Percentiles rank a stretch among this genome's conserved stretches.
Conservation (phyloP, 192 early-diverging fungal species). For the Piromyces finnis region DNA sequence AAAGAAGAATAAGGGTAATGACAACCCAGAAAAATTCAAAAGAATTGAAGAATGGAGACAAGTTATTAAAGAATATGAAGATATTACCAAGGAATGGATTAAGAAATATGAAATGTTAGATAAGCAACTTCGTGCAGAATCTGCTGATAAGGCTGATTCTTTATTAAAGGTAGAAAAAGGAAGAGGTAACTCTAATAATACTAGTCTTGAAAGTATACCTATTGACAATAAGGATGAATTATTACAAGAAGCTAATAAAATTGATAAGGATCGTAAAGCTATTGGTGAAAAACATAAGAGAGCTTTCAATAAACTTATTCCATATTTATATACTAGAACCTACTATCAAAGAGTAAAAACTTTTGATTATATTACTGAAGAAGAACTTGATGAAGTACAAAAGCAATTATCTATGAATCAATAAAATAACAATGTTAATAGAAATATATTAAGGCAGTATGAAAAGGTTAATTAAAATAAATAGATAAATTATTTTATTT, state of each 20-base stretch:
- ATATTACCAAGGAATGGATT: background rate
- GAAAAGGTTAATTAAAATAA: no score
- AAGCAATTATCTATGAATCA: no score
- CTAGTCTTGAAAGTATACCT: background rate
- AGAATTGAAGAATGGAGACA: background rate
- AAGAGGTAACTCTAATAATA: background rate
- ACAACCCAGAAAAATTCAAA: background rate
- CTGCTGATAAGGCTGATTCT: background rate
- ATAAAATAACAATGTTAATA: no score
- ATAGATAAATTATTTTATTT: no score
- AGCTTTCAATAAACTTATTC: background rate
- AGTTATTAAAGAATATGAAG: background rate
- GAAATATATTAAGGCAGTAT: no score
- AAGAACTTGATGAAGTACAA: background rate
- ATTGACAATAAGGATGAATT: background rate
- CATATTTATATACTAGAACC: background rate
- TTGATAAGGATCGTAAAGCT: background rate
- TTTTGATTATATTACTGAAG: background rate
- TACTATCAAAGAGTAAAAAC: background rate
- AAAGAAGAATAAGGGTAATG: conserved; percentile 21
- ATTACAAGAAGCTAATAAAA: background rate
- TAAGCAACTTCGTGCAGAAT: background rate
- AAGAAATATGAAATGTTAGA: background rate
- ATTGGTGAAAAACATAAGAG: background rate
- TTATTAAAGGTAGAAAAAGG: background rate